phyloP scores from a whole-genome alignment of 1,284 basidiomycete genomes.

The Leccinum fallax region DNA sequence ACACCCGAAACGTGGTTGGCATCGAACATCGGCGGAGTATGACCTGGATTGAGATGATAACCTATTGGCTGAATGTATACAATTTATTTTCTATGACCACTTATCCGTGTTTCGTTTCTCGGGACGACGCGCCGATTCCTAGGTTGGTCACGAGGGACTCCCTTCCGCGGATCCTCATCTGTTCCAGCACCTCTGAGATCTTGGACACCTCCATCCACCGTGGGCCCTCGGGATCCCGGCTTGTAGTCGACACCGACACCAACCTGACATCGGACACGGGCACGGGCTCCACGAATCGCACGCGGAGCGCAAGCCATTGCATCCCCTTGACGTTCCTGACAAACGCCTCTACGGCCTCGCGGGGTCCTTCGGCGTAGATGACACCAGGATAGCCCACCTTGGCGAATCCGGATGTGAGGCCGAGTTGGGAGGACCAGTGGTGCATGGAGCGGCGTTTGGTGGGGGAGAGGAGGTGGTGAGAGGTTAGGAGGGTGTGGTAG shows the following conservation, averaged over 20 bases:
- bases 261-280: neutral
- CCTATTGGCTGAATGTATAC: neutral
- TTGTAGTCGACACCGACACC: neutral
- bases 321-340: constrained; percentile 68
- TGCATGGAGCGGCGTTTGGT: constrained; percentile 67
- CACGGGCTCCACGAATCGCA: constrained; percentile 42
- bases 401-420: constrained; percentile 59
- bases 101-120: neutral
- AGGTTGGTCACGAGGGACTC: constrained; percentile 62
- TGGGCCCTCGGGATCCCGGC: neutral
- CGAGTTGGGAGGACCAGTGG: constrained; percentile 59
- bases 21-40: too few relatives aligned
- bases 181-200: constrained; percentile 68
- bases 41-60: too few relatives aligned
- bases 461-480: constrained; percentile 69
- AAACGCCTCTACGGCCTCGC: constrained; percentile 60
- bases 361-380: constrained; percentile 65
- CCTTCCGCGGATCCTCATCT: constrained; percentile 59
- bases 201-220: constrained; percentile 66
- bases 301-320: constrained; percentile 75
- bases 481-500: constrained; percentile 69
- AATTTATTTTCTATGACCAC: neutral
- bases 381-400: constrained; percentile 76
- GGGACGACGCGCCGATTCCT: constrained; percentile 56
- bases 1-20: too few relatives aligned